Evolutionary conservation across 2,329 filamentous ascomycete genomes (phyloP), one percentile per base, ranked within the genome.

Genomic region (Curvularia sp.): DNA sequence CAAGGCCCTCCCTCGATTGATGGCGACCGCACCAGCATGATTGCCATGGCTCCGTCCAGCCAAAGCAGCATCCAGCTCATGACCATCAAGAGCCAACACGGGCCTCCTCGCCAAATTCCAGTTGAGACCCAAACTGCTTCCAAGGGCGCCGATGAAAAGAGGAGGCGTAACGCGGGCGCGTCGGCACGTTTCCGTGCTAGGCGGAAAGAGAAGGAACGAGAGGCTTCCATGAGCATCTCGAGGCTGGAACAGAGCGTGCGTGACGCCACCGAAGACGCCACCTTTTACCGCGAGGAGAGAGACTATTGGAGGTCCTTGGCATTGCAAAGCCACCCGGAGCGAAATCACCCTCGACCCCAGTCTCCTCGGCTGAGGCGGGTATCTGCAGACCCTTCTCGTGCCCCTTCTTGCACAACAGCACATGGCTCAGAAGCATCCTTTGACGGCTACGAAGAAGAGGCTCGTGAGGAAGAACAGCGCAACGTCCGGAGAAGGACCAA

Each of bases 41-140:
- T 82, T 38, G 76, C 81, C 3, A 79, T 83, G 57, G 77, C 78
- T 4, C 80, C 81, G 13, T 78, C 79, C 13, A 75, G 76, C 9
- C 80, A 81, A 55, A 81, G 79, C 61, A 80, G 77, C 49, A 83
- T 82, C 56, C 83, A 82, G 66, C 80, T 83, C 70, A 83, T 84
- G 81, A 85, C 82, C 2, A 72, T 84, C 53, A 79, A 83, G 64
- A 84, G 81, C 15, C 79, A 79, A 51, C 77, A 80, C 44, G 83
- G 83, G 18, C 74, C 76, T 46, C 79, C 80, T 38, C 82, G 85
- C 54, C 81, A 83, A 62, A 86, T 93, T 49, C 88, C 89, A 13
- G 87, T 94, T 9, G 92, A 96, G 73, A 87, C 91, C 43, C 89
- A 92, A 66, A 89, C 92, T 68, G 92, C 89, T 12, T 96, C 92